Evolutionary conservation across 495 filamentous ascomycete genomes (phyloP).

Genomic region (Aspergillus olivimuriae): DNA sequence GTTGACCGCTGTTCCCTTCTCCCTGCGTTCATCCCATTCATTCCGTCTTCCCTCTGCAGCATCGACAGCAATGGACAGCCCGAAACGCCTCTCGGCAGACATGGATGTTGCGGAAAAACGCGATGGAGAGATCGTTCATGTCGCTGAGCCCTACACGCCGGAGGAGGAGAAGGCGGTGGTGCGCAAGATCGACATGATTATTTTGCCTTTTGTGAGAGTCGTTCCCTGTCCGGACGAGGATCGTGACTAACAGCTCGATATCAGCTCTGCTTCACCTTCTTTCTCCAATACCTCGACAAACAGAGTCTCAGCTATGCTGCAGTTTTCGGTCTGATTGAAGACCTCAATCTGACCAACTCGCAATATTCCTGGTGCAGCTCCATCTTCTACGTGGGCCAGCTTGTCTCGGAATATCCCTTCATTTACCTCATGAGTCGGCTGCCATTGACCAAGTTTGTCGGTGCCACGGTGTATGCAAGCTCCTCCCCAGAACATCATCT

Average conservation of each 20-base stretch:
- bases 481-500: neutral
- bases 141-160: neutral
- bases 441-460: constrained; percentile 38
- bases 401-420: constrained; percentile 42
- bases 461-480: constrained; percentile 16
- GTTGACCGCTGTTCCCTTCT: no score
- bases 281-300: constrained; percentile 40
- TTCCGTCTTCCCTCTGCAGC: no score
- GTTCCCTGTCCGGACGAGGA: neutral
- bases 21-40: no score
- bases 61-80: neutral
- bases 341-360: constrained; percentile 38
- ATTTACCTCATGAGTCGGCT: constrained; percentile 50
- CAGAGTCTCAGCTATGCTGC: constrained; percentile 50
- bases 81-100: no score
- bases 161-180: constrained; percentile 40
- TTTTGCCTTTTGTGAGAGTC: constrained; percentile 21
- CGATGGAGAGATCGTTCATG: neutral
- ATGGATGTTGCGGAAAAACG: no score
- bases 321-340: constrained; percentile 50
- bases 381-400: constrained; percentile 41
- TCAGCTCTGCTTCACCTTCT: constrained; percentile 21
- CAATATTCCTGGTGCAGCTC: constrained; percentile 48
- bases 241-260: neutral
- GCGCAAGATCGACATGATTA: constrained; percentile 41